Evolutionary conservation across 2,329 filamentous ascomycete genomes (phyloP).

Genomic region (Claviceps cyperi): DNA sequence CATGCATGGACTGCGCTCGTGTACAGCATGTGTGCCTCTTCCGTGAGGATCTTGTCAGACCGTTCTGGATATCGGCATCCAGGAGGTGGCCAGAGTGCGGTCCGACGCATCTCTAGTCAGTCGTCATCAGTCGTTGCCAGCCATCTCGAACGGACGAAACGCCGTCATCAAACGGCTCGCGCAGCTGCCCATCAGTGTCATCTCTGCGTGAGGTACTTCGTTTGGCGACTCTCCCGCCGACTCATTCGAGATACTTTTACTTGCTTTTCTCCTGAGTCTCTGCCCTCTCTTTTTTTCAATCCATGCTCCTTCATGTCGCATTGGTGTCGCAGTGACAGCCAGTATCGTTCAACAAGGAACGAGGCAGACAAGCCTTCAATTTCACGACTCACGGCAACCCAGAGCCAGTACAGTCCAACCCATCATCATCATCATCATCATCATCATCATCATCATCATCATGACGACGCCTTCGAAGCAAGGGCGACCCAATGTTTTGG

Average conservation of each 20-base stretch:
- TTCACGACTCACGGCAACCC: neutral
- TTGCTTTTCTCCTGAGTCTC: neutral
- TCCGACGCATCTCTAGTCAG: neutral
- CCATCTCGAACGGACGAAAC: neutral
- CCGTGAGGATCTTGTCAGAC: neutral
- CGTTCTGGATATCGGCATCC: neutral
- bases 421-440: no score
- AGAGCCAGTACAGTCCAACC: neutral
- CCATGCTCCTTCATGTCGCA: neutral
- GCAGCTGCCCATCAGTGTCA: neutral
- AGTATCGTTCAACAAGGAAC: neutral
- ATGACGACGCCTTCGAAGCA: conserved; percentile 4
- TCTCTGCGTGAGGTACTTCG: neutral
- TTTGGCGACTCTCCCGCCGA: neutral
- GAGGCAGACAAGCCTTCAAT: neutral
- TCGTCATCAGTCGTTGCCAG: neutral
- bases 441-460: neutral
- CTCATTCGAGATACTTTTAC: neutral
- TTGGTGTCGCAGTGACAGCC: neutral
- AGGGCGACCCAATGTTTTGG: conserved; percentile 1
- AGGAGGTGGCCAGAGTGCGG: neutral
- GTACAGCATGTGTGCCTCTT: neutral
- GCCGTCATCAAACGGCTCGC: neutral
- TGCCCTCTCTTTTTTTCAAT: neutral
- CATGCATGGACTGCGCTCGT: neutral